phyloP scores from a whole-genome alignment of 768 basidiomycete species.

The Dioszegia aurantiaca region DNA sequence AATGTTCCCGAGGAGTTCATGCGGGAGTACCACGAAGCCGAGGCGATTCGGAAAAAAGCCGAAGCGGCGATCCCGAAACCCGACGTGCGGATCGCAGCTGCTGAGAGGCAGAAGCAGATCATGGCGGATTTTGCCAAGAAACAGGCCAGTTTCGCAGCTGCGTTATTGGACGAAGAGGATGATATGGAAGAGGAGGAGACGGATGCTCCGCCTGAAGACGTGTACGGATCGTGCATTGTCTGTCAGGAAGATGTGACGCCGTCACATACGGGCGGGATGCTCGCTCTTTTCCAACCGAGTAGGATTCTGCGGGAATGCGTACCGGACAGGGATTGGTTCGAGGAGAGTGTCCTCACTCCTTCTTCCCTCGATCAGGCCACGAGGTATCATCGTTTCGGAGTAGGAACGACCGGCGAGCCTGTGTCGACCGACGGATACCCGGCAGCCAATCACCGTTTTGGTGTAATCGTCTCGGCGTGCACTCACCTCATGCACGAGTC shows the following conservation, averaged over 20 bases:
- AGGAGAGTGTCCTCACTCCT: conserved; percentile 67
- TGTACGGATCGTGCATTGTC: conserved; percentile 92
- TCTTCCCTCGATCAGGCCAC: conserved; percentile 63
- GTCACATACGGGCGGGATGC: conserved; percentile 71
- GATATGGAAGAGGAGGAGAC: conserved; percentile 65
- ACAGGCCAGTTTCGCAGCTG: conserved; percentile 64
- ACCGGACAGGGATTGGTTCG: conserved; percentile 58
- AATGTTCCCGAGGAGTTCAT: conserved; percentile 63
- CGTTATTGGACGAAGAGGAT: conserved; percentile 66
- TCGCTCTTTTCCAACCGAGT: conserved; percentile 85
- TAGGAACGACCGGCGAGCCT: conserved; percentile 32
- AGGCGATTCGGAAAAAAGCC: conserved; percentile 16
- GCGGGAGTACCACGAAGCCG: conserved; percentile 27
- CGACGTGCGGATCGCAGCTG: conserved; percentile 14
- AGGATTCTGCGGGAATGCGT: conserved; percentile 75
- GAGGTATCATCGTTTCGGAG: conserved; percentile 30
- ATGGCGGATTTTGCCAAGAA: conserved; percentile 95
- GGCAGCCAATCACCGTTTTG: conserved; percentile 67
- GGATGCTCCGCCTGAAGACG: conserved; percentile 58
- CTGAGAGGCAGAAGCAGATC: conserved; percentile 62
- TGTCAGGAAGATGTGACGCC: conserved; percentile 89
- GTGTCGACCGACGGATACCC: conserved; percentile 47
- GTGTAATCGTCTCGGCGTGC: conserved; percentile 81
- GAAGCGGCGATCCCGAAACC: conserved; percentile 11
- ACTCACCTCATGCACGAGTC: conserved; percentile 96